Evolutionary conservation across 805 yeast species (phyloP), one percentile per base, ranked within the genome.

Genomic region (Schizosaccharomyces pombe): DNA sequence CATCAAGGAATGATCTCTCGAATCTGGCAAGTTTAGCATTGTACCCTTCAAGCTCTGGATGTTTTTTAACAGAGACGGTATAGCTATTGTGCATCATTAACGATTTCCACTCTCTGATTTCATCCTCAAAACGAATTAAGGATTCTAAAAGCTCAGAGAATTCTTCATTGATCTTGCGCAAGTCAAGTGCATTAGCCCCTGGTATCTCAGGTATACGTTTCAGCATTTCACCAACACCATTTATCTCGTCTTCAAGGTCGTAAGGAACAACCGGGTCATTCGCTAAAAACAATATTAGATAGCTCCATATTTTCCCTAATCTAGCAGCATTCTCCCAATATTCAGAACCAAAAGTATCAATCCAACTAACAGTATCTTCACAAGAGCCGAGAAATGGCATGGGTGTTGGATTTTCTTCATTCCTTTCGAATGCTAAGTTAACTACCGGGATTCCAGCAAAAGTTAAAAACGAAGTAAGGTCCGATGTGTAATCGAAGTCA

Each of bases 331-430:
- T 71, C 43, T 69, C 68, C 67, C 78, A 80, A 0, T 74, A 78
- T 12, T 81, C 79, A 62, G 81, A 87, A 30, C 76, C 82, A 62
- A 64, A 73, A 4, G 65, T 69, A 37, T 71, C 70, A 80, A 81
- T 79, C 89, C 89, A 82, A 58, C 76, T 69, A 63, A 67, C 77
- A 0, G 84, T 78, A 64, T 80, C 86, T 62, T 79, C 82, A 62
- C 79, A 77, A 16, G 87, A 80, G 62, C 82, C 89, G 63, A 82
- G 60, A 57, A 80, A 87, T 62, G 81, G 81, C 5, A 80, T 76
- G 0, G 85, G 71, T 14, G 6, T 19, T 53, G 78, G 81, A 6
- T 63, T 67, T 11, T 62, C 60, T 8, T 70, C 68, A 26, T 62
- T 61, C 11, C 49, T 19, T 19, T 61, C 64, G 62, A 79, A 82